Base-by-base conservation (phyloP, 164 flowering plant species). In the Piper longum region DNA sequence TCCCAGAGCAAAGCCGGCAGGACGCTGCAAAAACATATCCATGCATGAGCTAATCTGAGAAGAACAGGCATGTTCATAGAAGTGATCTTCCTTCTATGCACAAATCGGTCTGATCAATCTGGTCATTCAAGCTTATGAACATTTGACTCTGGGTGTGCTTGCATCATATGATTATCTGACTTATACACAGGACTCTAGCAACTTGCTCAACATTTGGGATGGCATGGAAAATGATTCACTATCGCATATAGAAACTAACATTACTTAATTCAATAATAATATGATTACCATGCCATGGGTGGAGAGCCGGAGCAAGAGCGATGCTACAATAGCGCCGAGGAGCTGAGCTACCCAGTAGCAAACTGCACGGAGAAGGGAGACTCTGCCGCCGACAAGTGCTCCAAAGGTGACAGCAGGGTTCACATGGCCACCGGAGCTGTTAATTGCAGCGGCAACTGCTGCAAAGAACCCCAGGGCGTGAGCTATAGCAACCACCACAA, bases 351-450 rank as follows among this genome's bases (percentile, higher is more conserved):
- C 66, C 91, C 91, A 87, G 62, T 83, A 89, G 70, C 60, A 79
- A 0, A 85, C 1, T 40, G 88, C 85, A 0, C 84, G 86, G 41
- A 85, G n/a, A 5, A 87, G 54, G 0, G 91, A 81, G 65, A 87
- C 67, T 57, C 88, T 73, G 2, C 91, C 91, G 0, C 93, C 96
- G 3, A 85, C 73, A 0, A 85, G 83, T 2, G 86, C 81, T 0
- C 91, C 93, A 9, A 89, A 81, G 59, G 96, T 86, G 40, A 86
- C 87, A 0, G 90, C 89, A 0, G 91, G 91, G 57, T 88, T 85
- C 1, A 84, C 80, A 56, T 86, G 93, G 14, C 96, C 93, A 0
- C 96, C 96, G 0, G 96, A 89, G 5, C 74, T 66, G 67, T 87
- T 85, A 26, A 82, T 61, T 52, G 79, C 75, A 3, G 83, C 63